Percentiles rank a stretch among this genome's conserved stretches.
Evolutionary conservation across 2,329 filamentous ascomycete species (phyloP).

Genomic region (Ceratocystis cubensis): DNA sequence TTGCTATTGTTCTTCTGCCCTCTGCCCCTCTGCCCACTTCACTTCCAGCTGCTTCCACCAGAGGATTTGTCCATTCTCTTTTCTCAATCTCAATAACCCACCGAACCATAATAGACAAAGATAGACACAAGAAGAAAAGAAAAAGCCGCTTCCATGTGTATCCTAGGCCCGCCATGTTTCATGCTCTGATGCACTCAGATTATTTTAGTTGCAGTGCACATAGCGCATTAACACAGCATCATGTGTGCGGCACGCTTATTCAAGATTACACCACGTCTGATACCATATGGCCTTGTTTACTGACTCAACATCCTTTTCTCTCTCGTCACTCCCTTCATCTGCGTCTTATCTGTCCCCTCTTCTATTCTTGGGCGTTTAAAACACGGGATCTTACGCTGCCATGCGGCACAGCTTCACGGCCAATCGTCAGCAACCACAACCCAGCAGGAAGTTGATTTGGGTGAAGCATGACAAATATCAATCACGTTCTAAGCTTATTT

Average conservation of each 20-base stretch:
- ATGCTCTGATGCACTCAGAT: neutral
- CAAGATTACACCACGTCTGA: neutral
- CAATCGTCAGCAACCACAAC: neutral
- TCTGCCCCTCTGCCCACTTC: too few species aligned
- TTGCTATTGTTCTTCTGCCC: too few species aligned
- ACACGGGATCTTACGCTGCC: neutral
- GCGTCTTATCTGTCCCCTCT: neutral
- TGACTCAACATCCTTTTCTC: neutral
- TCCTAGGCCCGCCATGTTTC: neutral
- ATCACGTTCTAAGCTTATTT: neutral
- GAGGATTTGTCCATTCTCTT: too few species aligned
- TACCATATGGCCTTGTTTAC: neutral
- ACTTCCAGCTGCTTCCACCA: too few species aligned
- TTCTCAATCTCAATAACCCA: too few species aligned
- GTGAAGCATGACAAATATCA: neutral
- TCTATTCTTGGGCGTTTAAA: slow-evolving; percentile 10
- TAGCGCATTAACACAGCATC: neutral
- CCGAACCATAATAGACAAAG: too few species aligned
- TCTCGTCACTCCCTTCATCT: neutral
- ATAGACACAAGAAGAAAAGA: neutral
- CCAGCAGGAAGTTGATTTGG: neutral
- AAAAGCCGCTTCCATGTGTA: neutral
- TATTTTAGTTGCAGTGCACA: neutral
- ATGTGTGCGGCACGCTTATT: neutral
- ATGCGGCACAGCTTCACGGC: neutral